Evolutionary conservation across 352 stramenopile genomes (phyloP), one percentile per base, ranked within the genome.

Genomic region (Globisporangium splendens): DNA sequence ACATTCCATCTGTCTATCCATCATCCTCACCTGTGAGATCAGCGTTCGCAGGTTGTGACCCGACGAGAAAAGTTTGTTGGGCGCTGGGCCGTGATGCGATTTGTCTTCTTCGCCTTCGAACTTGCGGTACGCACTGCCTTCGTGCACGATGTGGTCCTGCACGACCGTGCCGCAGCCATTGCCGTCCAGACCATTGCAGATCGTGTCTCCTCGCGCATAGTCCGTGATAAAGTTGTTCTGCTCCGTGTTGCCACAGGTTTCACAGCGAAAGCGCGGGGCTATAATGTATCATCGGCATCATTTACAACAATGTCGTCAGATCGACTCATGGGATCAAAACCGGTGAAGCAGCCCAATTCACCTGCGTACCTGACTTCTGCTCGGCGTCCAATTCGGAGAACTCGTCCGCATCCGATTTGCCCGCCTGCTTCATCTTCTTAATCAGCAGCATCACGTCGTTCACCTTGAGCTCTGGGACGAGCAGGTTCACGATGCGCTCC

Each of bases 81-180:
- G 86, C 18, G 91, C 85, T 61, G 96, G 94, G 15, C 95, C 95
- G 70, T 99, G 96, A 71, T 99, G 96, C 42, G 95, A 98, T 56
- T 97, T 96, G 76, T 99, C 95, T 44, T 97, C 91, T 78, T 99
- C 94, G 44, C 93, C 96, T 75, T 98, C 93, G 77, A 99, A 99
- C 69, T 99, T 98, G 42, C 96, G 85, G 76, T 95, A 98, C 54
- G 93, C 88, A 22, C 86, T 96, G 54, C 96, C 95, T 85, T 99
- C 96, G 64, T 98, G 93, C 70, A 98, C 96, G 35, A 98, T 93
- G 55, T 96, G 94, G 69, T 98, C 95, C 60, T 95, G 88, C 22
- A 97, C 92, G 28, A 99, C 94, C 0, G 87, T 98, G 17, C 96
- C 95, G 63, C 95, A 99, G 44, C 81, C 80, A 46, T 86, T 93